Base-by-base conservation (phyloP, 441 rosid genomes). In the Erodium texanum region DNA sequence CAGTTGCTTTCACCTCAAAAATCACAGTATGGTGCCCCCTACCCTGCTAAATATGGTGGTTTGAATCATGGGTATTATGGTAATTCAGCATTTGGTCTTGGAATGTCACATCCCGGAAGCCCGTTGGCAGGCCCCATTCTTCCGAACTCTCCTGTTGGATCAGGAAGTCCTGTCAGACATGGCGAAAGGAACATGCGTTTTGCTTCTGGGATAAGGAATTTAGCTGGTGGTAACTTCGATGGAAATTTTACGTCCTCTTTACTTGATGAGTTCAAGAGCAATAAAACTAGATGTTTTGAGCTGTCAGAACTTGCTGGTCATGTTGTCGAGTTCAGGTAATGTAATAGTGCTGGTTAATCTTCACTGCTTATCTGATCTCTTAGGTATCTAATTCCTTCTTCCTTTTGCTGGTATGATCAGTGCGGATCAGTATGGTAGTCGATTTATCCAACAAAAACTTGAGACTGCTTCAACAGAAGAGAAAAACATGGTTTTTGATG, bases 271-370 rank as follows among this genome's bases (percentile, higher is more conserved):
- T 85, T 86, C 64, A 87, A 87, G 77, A 84, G 83, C 80, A 87
- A 86, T 74, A 87, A 87, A 83, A 71, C 89, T 69, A 87, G 70
- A 80, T 84, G 89, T 73, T 83, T 84, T 74, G 93, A 88, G 71
- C 87, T 88, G 41, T 79, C 80, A 11, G 93, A 86, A 77, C 86
- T 88, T 80, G 81, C 75, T 0, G 83, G 89, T 15, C 90, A 88
- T 81, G 90, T 88, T 70, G 93, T 88, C 68, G 89, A 86, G 80
- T 88, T 88, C 85, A 88, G 93, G 93, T 84, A 64, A 64, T 43
- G 0, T n/a, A n/a, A n/a, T n/a, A n/a, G n/a, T n/a, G n/a, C n/a
- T n/a, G n/a, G n/a, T n/a, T n/a, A n/a, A n/a, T n/a, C n/a, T n/a
- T 27, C 29, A 1, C 4, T 27, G 29, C 29, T 27, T 1, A 27